phyloP scores from a whole-genome alignment of 129 eudicot species.

The Pittosporum tobira region DNA sequence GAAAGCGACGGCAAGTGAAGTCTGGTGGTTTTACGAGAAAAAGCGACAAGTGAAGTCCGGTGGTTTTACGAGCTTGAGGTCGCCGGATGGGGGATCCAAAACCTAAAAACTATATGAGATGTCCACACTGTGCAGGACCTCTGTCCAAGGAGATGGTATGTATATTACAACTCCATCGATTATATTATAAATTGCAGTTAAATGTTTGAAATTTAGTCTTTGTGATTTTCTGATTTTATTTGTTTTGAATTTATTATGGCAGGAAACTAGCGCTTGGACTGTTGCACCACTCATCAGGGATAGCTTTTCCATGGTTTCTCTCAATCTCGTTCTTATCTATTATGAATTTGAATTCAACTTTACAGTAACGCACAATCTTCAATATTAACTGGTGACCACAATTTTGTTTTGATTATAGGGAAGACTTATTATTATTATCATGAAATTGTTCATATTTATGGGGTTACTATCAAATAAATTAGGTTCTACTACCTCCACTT shows the following conservation, averaged over 20 bases:
- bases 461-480: too few relatives aligned
- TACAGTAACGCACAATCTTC: too few relatives aligned
- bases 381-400: too few relatives aligned
- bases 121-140: slow-evolving; percentile 90
- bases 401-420: too few relatives aligned
- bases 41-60: too few relatives aligned
- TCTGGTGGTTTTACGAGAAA: too few relatives aligned
- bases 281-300: slow-evolving; percentile 76
- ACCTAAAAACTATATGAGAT: slow-evolving; percentile 31
- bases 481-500: too few relatives aligned
- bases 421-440: too few relatives aligned
- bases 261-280: slow-evolving; percentile 92
- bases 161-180: too few relatives aligned
- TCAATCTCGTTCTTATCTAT: not conserved
- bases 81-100: slow-evolving; percentile 40
- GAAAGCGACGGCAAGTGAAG: too few relatives aligned
- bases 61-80: too few relatives aligned
- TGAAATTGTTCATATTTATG: too few relatives aligned
- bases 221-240: not conserved
- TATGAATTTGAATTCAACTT: not conserved
- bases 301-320: slow-evolving; percentile 76
- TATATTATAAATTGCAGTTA: not conserved
- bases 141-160: slow-evolving; percentile 65
- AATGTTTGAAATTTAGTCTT: slow-evolving; percentile 5
- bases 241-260: slow-evolving; percentile 16